Evolutionary conservation across 371 early-diverging fungal genomes (phyloP), one percentile per base, ranked within the genome.

Genomic region (Mortierella sp.): DNA sequence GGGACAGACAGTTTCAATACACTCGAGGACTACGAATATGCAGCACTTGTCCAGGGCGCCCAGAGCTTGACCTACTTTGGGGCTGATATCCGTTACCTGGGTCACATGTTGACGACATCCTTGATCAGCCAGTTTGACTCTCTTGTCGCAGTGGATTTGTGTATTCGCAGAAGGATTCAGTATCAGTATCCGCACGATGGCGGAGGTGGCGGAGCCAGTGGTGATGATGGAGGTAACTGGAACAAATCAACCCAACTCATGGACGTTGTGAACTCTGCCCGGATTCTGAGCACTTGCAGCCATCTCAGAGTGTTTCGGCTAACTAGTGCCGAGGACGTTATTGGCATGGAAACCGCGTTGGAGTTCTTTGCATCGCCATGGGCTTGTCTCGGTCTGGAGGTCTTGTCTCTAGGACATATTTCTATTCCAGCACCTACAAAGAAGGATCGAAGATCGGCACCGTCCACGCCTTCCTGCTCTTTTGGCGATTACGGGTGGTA

Each of bases 371-470:
- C 75, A 3, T 9, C 52, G 3, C 75, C 75, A 4, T 74, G 75
- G 75, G 69, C 69, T 14, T 74, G 75, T 57, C 69, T 74, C 16
- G 69, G 69, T 16, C 60, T 74, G n/a, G 75, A 74, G 51, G 63
- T 68, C 26, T 24, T 74, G 28, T 74, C 69, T 0, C 32, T 74
- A 10, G 63, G 65, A 4, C 69, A 74, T 3, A 74, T 74, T 18
- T 74, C 69, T 18, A n/a, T 68, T 20, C 69, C 61, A 8, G 32
- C 59, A 18, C 3, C 22, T 5, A 22, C 40, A 6, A 60, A 68
- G 40, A 58, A 59, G 37, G 45, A 57, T 1, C 60, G 28, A 22
- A 6, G 22, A 5, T 9, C 51, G 10, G 24, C 61, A 3, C 28
- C 60, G 2, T 28, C 69, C 22, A 3, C 30, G 3, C 0, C 57